Evolutionary conservation across 2,329 filamentous ascomycete genomes (phyloP), one percentile per base, ranked within the genome.

Genomic region (Byssothecium circinans): DNA sequence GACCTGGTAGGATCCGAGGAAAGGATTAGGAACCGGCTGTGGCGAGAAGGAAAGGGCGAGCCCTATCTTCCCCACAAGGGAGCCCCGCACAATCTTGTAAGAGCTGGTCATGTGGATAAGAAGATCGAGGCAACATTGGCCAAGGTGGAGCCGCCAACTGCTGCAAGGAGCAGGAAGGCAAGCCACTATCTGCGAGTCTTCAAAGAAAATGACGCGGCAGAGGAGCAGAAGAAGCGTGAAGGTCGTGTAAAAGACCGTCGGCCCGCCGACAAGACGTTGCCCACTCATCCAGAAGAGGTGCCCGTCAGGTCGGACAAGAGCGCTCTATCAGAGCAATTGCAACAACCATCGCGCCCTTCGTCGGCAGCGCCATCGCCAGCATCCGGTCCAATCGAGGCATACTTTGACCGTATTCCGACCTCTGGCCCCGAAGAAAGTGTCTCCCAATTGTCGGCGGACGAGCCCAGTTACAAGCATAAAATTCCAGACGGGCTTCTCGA

Each of bases 181-280:
- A 85, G 82, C 60, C 83, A 86, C 60, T 84, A 83, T 58, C 70
- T 86, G 43, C 81, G 83, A 11, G 70, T 86, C 5, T 86, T 86
- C 70, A 83, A 83, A 58, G 81, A 84, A 52, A 83, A 82, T 49
- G 81, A 82, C 44, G 74, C 73, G 6, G 76, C 76, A 19, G 76
- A 79, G 25, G 78, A 80, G 52, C 74, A 77, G 45, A 79, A 78
- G 59, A 72, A 75, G 62, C 65, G 75, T 54, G 75, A 80, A 49
- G 73, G 74, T 47, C 73, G 75, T 44, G 57, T 61, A 19, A 70
- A 69, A 54, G 65, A 74, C 35, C 67, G 70, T 47, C 60, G 65
- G 27, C 37, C 51, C 7, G 53, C 65, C 23, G 70, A 74, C 11
- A 63, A 61, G 34, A 50, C 62, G 18, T 55, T 63, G 1, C 53